Evolutionary conservation across 495 filamentous ascomycete genomes (phyloP), one percentile per base, ranked within the genome.

Genomic region (Aspergillus funiculosus): DNA sequence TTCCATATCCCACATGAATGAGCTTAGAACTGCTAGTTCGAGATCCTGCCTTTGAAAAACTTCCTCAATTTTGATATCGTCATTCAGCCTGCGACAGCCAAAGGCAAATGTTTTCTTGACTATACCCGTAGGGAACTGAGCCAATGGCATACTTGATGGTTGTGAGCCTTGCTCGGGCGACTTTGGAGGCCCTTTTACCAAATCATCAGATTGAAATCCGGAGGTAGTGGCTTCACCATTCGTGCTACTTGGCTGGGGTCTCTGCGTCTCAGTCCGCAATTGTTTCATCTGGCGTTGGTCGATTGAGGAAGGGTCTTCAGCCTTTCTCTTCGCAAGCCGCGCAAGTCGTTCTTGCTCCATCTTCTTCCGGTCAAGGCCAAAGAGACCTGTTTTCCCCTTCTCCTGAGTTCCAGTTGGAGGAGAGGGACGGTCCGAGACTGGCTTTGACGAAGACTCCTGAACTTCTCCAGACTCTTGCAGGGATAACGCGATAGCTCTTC

Each of bases 61-160:
- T 56, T 97, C 92, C 58, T 95, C 89, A 29, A 98, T 80, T 52
- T 81, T 94, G 55, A 97, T 88, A 43, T 94, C 89, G 32, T 90
- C 72, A 1, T 64, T 73, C 0, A 52, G 59, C 20, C 87, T 71
- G 0, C 67, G 60, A 31, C 72, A 72, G 4, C 79, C 76, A 18
- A 66, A 61, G 0, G 74, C 78, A 78, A 83, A 89, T 0, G 92
- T 98, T 60, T 85, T 89, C 63, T 87, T 96, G 17, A 96, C 80
- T 0, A 73, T 69, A 8, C 91, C 91, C 1, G 67, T 55, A 0
- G 84, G 86, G 58, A 80, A 95, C 11, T 78, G 75, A 5, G 84
- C 48, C 2, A 40, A 51, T 15, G 64, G 48, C n/a, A 29, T 38
- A 11, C 52, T 36, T 1, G 59, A 60, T 14, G 67, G 57, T 4